Conservation (phyloP, 2,329 filamentous ascomycete genomes). For the Neofusicoccum umdonicola region DNA sequence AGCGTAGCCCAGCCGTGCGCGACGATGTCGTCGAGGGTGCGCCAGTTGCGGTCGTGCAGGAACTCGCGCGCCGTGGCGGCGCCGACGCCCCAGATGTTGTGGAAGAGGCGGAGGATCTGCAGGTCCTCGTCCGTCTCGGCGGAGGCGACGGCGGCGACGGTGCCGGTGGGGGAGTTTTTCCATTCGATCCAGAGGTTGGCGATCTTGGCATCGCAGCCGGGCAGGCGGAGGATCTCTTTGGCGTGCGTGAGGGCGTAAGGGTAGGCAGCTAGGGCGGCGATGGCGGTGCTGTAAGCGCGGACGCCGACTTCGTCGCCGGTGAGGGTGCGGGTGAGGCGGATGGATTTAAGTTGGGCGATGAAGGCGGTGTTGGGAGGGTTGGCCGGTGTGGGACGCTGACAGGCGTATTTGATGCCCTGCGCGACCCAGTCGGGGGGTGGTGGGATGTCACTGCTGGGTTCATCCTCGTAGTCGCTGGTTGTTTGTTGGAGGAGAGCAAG, state of each 20-base stretch:
- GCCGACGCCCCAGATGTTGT: conserved; percentile 89
- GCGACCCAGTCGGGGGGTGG: conserved; percentile 68
- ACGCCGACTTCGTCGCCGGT: conserved; percentile 75
- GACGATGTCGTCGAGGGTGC: conserved; percentile 80
- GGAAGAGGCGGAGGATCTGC: conserved; percentile 66
- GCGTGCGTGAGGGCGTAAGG: conserved; percentile 55
- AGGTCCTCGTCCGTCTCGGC: conserved; percentile 65
- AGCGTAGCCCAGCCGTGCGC: conserved; percentile 76
- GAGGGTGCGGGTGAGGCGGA: conserved; percentile 68
- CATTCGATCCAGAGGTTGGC: conserved; percentile 76
- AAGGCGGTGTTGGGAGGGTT: conserved; percentile 73
- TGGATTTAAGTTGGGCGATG: conserved; percentile 69
- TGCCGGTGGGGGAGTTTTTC: conserved; percentile 53
- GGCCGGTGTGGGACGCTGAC: conserved; percentile 71
- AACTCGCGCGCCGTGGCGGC: conserved; percentile 78
- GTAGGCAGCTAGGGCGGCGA: conserved; percentile 80
- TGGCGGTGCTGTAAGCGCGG: conserved; percentile 82
- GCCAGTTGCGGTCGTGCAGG: conserved; percentile 72
- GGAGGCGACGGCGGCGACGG: conserved; percentile 62
- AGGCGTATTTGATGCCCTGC: conserved; percentile 68
- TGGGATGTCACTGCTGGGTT: conserved; percentile 52
- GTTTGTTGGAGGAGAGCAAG: conserved; percentile 61
- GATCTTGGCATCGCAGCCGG: conserved; percentile 79
- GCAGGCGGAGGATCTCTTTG: conserved; percentile 54
- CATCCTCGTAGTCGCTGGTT: conserved; percentile 73